Evolutionary conservation across 2,329 filamentous ascomycete genomes (phyloP), one percentile per base, ranked within the genome.

Genomic region (Akanthomyces muscarius): DNA sequence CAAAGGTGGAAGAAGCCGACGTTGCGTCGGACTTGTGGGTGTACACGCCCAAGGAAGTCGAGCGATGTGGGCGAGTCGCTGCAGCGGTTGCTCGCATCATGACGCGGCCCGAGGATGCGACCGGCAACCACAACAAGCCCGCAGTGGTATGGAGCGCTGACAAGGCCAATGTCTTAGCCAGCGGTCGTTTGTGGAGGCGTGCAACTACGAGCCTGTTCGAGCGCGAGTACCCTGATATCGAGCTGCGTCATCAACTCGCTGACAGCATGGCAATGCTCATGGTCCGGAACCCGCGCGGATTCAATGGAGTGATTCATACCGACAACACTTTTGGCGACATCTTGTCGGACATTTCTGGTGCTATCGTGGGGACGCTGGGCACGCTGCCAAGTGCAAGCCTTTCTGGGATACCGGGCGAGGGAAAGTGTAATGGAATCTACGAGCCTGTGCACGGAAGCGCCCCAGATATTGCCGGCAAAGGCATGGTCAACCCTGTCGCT

Each of bases 371-470:
- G 23, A 80, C 74, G 1, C 73, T 82, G 0, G 80, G 80, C 1
- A 69, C 77, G 1, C 68, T 81, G 0, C 80, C 80, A 0, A 80
- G 77, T 57, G 80, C 80, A 3, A 79, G 76, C 53, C 71, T 81
- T 1, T 74, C 75, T 0, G 80, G 77, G 2, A 72, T 81, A 2
- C 76, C 77, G 0, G 72, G 74, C 2, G 65, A 74, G 21, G 72
- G 70, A n/a, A 69, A 67, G n/a, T 76, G 73, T 68, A 90, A 89
- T 68, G 88, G 89, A 65, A 90, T 91, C 68, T 92, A 91, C 71
- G 89, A 92, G 77, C 89, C 89, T 4, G 90, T 91, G 63, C 89
- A 92, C 71, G 89, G 88, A 78, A 84, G 71, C 60, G 89, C 89
- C 3, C 89, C 89, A 16, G 89, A 92, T 68, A 91, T 92, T 66